Base-by-base conservation (phyloP, 2,329 filamentous ascomycete species). In the Microdochium bolleyi region DNA sequence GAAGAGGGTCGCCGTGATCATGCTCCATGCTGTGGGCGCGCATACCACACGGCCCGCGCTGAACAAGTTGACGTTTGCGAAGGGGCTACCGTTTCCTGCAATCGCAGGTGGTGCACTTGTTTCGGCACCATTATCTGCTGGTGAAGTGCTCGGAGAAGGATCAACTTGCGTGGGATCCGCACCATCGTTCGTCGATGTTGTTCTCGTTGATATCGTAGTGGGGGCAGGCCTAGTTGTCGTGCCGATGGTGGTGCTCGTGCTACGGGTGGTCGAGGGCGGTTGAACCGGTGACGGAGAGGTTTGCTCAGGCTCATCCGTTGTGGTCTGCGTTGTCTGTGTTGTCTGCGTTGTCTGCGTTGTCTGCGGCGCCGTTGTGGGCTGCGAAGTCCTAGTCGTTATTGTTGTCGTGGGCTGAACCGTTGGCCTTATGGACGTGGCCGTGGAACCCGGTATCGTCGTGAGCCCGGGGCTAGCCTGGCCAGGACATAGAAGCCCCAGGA, bases 401-500 rank as follows among this genome's bases (percentile, higher is more conserved):
- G 37, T 41, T 41, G 37, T 41, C 14, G 41, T 16, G 7, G 41
- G 41, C 41, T 46, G 3, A 19, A 13, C 19, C 16, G 41, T 21
- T 22, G 41, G 5, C 41, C 10, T 24, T 8, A 13, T 46, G 16
- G 41, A 46, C 9, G 41, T 21, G 14, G 41, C 16, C 5, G 41
- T 21, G 14, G 41, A 3, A 5, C 8, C 16, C 19, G 41, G 41
- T 46, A 46, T 46, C 19, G 41, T 46, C 8, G 16, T 7, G 41
- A 46, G 22, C 21, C 41, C 41, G 7, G 41, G 41, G 9, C 7
- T 7, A 7, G 21, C 19, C 19, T 46, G n/a, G 13, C 56, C 55
- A 22, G 63, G 61, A 49, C 63, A 65, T 34, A 65, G 48, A 2
- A 57, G 55, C 51, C 58, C 55, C 13, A 65, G 51, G 22, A 65